Conservation (phyloP, 164 flowering plant species). For the Dillenia suffruticosa region DNA sequence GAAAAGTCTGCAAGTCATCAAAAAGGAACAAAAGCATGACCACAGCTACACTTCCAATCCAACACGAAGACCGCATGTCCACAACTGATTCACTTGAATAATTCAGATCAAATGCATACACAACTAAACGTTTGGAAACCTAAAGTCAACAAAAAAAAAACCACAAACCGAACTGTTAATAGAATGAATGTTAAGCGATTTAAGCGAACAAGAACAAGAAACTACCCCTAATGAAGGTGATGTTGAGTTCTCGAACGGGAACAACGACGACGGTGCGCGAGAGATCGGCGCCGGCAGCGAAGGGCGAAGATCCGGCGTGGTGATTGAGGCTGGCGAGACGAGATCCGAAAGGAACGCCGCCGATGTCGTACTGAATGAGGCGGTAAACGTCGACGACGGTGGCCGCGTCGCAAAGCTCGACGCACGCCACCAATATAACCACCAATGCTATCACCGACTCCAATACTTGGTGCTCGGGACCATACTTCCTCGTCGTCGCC, state of each 20-base stretch:
- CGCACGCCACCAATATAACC: constrained; percentile 74
- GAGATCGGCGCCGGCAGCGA: constrained; percentile 61
- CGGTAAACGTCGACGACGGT: constrained; percentile 95
- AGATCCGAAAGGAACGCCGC: constrained; percentile 93
- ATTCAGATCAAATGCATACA: no score
- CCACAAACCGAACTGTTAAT: no score
- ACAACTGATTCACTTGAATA: no score
- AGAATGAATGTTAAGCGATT: background rate
- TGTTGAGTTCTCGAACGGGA: constrained; percentile 62
- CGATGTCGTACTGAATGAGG: constrained; percentile 88
- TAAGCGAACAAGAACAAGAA: background rate
- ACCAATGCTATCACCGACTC: constrained; percentile 51
- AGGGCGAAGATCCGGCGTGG: constrained; percentile 70
- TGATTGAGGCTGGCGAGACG: constrained; percentile 78
- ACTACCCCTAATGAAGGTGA: constrained; percentile 61
- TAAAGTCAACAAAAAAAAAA: no score
- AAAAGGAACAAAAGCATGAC: no score
- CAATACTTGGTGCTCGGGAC: constrained; percentile 41
- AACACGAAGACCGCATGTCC: no score
- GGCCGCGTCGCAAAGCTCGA: constrained; percentile 88
- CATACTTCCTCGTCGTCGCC: constrained; percentile 26
- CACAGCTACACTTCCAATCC: no score
- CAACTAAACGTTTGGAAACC: no score
- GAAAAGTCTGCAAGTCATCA: no score
- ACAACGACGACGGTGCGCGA: constrained; percentile 75